phyloP scores from a whole-genome alignment of 2,329 filamentous ascomycete genomes.

The Cephalotrichum gorgonifer region DNA sequence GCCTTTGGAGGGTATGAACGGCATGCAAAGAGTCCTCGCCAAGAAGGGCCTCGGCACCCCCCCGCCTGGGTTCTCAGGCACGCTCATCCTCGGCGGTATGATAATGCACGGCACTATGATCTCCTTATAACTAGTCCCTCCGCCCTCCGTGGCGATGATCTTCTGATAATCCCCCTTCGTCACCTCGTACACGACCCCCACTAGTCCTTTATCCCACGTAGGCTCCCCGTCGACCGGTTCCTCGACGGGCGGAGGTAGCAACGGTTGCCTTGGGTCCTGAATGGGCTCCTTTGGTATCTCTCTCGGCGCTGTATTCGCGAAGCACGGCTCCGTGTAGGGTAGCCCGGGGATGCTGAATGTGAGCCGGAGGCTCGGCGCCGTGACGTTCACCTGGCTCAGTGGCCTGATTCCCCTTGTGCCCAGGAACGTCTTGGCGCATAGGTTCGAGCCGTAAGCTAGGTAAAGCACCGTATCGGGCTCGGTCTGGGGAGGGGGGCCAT shows the following conservation, averaged over 20 bases:
- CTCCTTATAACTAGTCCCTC: conserved; percentile 75
- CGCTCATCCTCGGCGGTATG: conserved; percentile 45
- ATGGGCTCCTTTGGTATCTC: conserved; percentile 32
- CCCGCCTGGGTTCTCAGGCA: conserved; percentile 53
- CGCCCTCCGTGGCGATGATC: conserved; percentile 87
- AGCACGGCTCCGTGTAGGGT: conserved; percentile 84
- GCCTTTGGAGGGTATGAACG: conserved; percentile 31
- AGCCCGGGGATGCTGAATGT: conserved; percentile 80
- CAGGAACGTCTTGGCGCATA: conserved; percentile 69
- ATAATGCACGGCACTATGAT: conserved; percentile 69
- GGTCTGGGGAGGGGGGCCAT: neutral
- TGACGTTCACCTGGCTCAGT: conserved; percentile 69
- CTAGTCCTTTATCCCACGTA: conserved; percentile 68
- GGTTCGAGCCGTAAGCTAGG: conserved; percentile 87
- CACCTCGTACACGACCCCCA: conserved; percentile 94
- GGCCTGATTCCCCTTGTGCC: conserved; percentile 71
- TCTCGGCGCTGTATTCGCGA: conserved; percentile 67
- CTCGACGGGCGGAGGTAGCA: conserved; percentile 6
- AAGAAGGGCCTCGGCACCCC: conserved; percentile 55
- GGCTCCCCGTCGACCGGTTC: conserved; percentile 8
- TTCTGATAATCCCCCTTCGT: conserved; percentile 70
- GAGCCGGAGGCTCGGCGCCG: conserved; percentile 66
- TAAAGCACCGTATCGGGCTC: conserved; percentile 52
- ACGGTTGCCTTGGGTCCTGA: conserved; percentile 14
- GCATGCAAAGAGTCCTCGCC: conserved; percentile 76